Evolutionary conservation across 441 rosid species (phyloP).

Genomic region (Bruguiera hainesii): DNA sequence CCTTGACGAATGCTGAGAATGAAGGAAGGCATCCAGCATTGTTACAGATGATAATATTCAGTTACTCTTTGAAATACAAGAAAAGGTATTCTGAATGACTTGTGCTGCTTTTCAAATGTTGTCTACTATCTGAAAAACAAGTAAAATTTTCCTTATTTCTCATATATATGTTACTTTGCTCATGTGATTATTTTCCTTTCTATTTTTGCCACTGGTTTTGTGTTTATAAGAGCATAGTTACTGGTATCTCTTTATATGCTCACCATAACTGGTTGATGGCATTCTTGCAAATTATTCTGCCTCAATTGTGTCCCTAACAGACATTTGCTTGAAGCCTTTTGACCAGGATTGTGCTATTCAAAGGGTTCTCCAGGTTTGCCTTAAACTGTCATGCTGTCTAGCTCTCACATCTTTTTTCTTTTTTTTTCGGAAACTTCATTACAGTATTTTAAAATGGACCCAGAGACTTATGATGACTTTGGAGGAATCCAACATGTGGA

Average conservation of each 20-base stretch:
- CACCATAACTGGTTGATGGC: slow-evolving; percentile 63
- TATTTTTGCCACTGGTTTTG: slow-evolving; percentile 16
- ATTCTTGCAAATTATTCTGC: slow-evolving; percentile 82
- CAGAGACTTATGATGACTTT: slow-evolving; percentile 50
- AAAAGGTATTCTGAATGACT: slow-evolving; percentile 52
- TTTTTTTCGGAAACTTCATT: slow-evolving; percentile 5
- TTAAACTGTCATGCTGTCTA: background rate
- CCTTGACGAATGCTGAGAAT: slow-evolving; percentile 44
- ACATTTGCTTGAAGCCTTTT: slow-evolving; percentile 93
- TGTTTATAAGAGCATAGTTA: slow-evolving; percentile 3
- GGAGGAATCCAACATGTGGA: slow-evolving; percentile 78
- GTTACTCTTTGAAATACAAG: slow-evolving; percentile 83
- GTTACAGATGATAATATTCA: slow-evolving; percentile 75
- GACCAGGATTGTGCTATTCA: slow-evolving; percentile 89
- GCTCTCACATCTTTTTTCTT: slow-evolving; percentile 8
- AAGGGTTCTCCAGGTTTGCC: slow-evolving; percentile 78
- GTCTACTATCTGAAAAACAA: slow-evolving; percentile 1
- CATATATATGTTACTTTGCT: background rate
- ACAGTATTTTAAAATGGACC: slow-evolving; percentile 85
- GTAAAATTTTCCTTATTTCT: background rate
- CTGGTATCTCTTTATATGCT: slow-evolving; percentile 1
- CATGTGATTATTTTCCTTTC: background rate
- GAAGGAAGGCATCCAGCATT: slow-evolving; percentile 53
- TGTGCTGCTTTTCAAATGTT: slow-evolving; percentile 21
- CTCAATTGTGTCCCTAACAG: slow-evolving; percentile 68